A percentile compares a stretch with the other conserved stretches of the same genome.
These are phyloP conservation scores for Dovyalis caffra DNA, from an alignment of 345 rosid genomes.

Conservation along the genomic window DNA sequence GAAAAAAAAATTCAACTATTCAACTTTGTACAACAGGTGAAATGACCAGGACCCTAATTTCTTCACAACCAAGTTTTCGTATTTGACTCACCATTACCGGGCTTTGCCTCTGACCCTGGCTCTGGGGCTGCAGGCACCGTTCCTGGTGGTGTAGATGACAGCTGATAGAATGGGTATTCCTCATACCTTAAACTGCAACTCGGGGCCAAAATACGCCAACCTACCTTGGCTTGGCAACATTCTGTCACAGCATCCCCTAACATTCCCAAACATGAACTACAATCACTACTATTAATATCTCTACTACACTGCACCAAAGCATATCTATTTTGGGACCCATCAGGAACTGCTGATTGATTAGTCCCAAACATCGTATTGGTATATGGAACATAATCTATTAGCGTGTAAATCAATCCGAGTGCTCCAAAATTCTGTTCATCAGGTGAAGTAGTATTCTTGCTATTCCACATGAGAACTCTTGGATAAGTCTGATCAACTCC, in stretches of 20 bases:
- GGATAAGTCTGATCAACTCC: too few species aligned
- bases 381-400: background rate
- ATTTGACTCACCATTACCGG: conserved; percentile 27
- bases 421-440: background rate
- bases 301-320: conserved; percentile 39
- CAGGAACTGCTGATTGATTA: background rate
- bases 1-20: too few species aligned
- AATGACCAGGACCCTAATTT: background rate
- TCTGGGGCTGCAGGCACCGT: conserved; percentile 12
- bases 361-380: conserved; percentile 9
- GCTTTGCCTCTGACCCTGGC: conserved; percentile 4
- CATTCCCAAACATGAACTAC: conserved; percentile 16
- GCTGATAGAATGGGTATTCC: conserved; percentile 4
- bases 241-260: background rate
- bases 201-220: conserved; percentile 34
- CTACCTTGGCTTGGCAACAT: conserved; percentile 27
- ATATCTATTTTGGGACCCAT: conserved; percentile 13
- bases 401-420: conserved; percentile 7
- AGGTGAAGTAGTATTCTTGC: conserved; percentile 6
- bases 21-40: too few species aligned
- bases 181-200: conserved; percentile 41
- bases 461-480: background rate
- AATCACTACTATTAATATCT: conserved; percentile 26
- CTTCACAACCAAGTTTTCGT: background rate
- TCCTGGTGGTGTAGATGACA: background rate